These are phyloP conservation scores for Rhododendron ovatum DNA, from an alignment of 148 eudicot genomes.

Conservation along the genomic window DNA sequence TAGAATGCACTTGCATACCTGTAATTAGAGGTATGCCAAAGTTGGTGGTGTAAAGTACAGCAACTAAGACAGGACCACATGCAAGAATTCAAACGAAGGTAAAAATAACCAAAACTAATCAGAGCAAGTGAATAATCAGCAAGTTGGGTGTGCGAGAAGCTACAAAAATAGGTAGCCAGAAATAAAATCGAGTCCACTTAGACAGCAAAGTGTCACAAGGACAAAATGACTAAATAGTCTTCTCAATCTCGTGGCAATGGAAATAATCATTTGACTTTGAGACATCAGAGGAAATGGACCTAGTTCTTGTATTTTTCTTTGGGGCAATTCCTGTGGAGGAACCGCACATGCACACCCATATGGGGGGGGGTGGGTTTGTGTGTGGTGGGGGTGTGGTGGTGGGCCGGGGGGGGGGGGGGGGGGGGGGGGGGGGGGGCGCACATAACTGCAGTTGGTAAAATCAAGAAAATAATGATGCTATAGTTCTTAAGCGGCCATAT, in stretches of 20 bases:
- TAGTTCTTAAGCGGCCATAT: background rate
- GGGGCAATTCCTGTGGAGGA: background rate
- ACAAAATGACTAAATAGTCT: background rate
- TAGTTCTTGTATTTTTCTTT: background rate
- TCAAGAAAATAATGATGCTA: background rate
- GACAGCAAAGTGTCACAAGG: background rate
- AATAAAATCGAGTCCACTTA: background rate
- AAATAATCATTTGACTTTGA: background rate
- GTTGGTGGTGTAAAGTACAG: background rate
- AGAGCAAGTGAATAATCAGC: background rate
- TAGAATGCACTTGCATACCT: constrained; percentile 98
- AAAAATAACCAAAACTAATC: background rate
- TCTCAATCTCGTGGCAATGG: background rate
- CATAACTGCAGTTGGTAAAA: background rate
- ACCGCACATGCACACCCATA: background rate
- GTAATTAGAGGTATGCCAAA: constrained; percentile 14
- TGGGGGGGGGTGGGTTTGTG: too few relatives aligned
- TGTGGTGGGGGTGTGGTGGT: too few relatives aligned
- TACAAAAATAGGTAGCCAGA: background rate
- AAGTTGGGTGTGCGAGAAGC: background rate
- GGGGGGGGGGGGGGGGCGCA: too few relatives aligned
- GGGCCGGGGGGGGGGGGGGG: too few relatives aligned
- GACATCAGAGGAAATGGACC: background rate
- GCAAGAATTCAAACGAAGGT: background rate
- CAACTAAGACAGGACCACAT: background rate